Conservation (phyloP, 257 asterid species). For the Fraxinus americana region DNA sequence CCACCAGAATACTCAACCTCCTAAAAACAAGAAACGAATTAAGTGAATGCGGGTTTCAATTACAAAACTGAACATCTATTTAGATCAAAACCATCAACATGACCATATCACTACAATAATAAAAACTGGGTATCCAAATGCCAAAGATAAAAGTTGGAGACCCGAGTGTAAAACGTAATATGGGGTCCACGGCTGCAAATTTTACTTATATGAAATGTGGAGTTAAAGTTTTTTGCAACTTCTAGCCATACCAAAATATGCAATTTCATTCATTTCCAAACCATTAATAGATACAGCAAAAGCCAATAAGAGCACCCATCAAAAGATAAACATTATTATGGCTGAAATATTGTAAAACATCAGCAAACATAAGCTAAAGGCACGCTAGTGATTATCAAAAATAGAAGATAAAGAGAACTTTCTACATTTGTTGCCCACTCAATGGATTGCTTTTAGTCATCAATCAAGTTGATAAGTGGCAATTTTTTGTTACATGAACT, state of each 20-base stretch:
- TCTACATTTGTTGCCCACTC: neutral
- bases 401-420: neutral
- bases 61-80: neutral
- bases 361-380: neutral
- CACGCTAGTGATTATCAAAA: neutral
- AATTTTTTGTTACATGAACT: neutral
- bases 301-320: neutral
- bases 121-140: neutral
- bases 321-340: neutral
- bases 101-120: neutral
- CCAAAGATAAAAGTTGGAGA: neutral
- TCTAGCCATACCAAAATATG: neutral
- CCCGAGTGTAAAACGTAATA: neutral
- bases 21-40: constrained; percentile 40
- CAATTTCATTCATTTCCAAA: neutral
- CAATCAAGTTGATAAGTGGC: neutral
- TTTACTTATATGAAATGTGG: neutral
- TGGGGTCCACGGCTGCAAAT: neutral
- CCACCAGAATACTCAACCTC: constrained; percentile 98
- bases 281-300: neutral
- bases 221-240: neutral
- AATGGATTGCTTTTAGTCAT: neutral
- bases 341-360: neutral
- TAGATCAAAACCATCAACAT: neutral
- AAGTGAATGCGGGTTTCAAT: neutral